Conservation (phyloP, 345 rosid genomes). For the Euphorbia lathyris region DNA sequence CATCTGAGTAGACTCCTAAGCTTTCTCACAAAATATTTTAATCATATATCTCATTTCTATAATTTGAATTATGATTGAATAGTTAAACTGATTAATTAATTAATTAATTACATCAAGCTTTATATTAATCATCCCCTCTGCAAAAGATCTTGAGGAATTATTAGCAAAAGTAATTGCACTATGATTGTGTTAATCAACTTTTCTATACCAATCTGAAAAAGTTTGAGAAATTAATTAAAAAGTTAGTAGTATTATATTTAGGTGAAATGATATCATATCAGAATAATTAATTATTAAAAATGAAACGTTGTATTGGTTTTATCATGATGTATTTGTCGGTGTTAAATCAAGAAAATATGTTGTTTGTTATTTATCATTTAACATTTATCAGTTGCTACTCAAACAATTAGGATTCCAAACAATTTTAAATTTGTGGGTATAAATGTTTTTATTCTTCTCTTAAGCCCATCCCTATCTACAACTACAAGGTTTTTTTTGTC, state of each 20-base stretch:
- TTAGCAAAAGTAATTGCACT: no score
- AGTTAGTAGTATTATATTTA: slow-evolving; percentile 8
- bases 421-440: slow-evolving; percentile 25
- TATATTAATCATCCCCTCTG: no score
- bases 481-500: slow-evolving; percentile 16
- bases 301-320: slow-evolving; percentile 20
- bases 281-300: slow-evolving; percentile 6
- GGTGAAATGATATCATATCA: slow-evolving; percentile 20
- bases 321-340: slow-evolving; percentile 36
- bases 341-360: slow-evolving; percentile 31
- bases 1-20: no score
- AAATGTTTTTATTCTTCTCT: slow-evolving; percentile 34
- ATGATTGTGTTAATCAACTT: no score
- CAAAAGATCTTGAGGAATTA: no score
- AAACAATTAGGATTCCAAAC: slow-evolving; percentile 26
- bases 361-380: slow-evolving; percentile 31
- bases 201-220: not conserved
- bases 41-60: no score
- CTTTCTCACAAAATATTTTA: no score
- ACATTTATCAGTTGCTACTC: slow-evolving; percentile 23
- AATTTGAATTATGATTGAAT: no score
- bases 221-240: slow-evolving; percentile 2
- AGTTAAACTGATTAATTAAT: no score
- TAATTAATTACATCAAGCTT: no score
- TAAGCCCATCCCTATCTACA: not conserved